These are phyloP conservation scores for Paradendryphiella salina DNA, from an alignment of 2,329 filamentous ascomycete genomes.

Conservation along the genomic window DNA sequence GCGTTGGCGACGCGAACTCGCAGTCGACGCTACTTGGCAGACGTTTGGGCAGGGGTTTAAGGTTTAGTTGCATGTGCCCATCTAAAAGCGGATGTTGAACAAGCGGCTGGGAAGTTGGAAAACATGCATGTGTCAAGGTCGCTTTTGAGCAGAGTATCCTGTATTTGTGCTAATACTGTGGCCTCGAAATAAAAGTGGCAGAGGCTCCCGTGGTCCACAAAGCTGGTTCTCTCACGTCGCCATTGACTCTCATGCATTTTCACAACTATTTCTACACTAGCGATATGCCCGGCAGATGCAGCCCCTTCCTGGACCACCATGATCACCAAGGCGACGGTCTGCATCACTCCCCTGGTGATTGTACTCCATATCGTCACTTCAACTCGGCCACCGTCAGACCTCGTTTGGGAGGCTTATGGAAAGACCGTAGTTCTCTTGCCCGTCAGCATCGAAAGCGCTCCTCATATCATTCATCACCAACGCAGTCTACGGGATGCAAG, in stretches of 20 bases:
- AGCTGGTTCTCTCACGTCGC: not conserved
- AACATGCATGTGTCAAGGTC: not conserved
- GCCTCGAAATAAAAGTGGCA: not conserved
- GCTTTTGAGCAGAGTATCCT: not conserved
- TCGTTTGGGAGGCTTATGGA: too few species aligned
- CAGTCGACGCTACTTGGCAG: slow-evolving; percentile 33
- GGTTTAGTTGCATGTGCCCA: slow-evolving; percentile 40
- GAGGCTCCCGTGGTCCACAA: not conserved
- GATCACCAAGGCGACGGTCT: not conserved
- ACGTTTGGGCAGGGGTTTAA: slow-evolving; percentile 36
- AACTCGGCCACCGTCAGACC: too few species aligned
- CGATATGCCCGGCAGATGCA: not conserved
- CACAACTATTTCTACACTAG: not conserved
- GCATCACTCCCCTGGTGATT: not conserved
- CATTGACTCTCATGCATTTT: not conserved
- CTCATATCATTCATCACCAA: too few species aligned
- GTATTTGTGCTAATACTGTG: not conserved
- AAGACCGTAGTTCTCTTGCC: too few species aligned
- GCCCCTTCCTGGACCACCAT: not conserved
- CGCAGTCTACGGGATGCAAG: not conserved
- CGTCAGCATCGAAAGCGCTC: too few species aligned
- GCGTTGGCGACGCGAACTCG: slow-evolving; percentile 39
- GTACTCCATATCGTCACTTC: not conserved
- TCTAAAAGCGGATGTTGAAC: slow-evolving; percentile 21
- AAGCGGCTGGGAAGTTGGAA: slow-evolving; percentile 1